Percentiles rank a stretch among this genome's conserved stretches.
Conservation (phyloP, 2,329 filamentous ascomycete genomes). For the Fusarium robinianum region DNA sequence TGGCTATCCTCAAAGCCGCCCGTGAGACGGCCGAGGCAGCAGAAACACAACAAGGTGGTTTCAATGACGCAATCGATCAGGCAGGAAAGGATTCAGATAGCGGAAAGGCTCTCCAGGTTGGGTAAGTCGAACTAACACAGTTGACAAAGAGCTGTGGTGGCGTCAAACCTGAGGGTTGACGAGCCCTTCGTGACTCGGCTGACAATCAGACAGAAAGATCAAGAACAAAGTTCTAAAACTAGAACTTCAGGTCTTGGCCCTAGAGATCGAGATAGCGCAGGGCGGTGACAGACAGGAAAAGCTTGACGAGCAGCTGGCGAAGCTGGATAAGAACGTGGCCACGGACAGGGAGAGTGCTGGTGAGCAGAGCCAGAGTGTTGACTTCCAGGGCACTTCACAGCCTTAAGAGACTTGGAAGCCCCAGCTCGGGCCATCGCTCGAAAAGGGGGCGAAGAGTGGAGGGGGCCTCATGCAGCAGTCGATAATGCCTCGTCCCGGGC, state of each 20-base stretch:
- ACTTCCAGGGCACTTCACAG: slow-evolving; percentile 35
- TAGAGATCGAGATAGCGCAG: slow-evolving; percentile 58
- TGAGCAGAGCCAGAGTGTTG: slow-evolving; percentile 42
- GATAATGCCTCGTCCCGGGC: no score
- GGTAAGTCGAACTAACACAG: slow-evolving; percentile 31
- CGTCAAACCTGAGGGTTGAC: no score
- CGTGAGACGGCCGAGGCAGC: slow-evolving; percentile 56
- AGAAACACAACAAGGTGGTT: slow-evolving; percentile 51
- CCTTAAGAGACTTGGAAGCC: slow-evolving; percentile 2
- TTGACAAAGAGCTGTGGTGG: no score
- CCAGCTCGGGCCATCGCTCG: not conserved
- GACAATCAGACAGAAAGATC: slow-evolving; percentile 47
- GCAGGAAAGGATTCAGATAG: slow-evolving; percentile 45
- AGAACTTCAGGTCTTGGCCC: slow-evolving; percentile 54
- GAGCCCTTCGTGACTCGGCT: no score
- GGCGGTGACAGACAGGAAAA: slow-evolving; percentile 48
- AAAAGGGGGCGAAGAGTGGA: not conserved
- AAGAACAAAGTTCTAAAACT: slow-evolving; percentile 66
- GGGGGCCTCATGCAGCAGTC: not conserved
- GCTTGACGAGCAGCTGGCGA: slow-evolving; percentile 53
- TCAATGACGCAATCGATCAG: slow-evolving; percentile 56
- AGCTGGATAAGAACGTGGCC: slow-evolving; percentile 58
- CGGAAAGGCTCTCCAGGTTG: slow-evolving; percentile 53
- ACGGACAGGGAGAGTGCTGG: slow-evolving; percentile 43
- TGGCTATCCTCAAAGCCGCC: slow-evolving; percentile 56